Percentiles rank a stretch among this genome's conserved stretches.
Evolutionary conservation across 257 asterid species (phyloP).

Genomic region (Petunia axillaris): DNA sequence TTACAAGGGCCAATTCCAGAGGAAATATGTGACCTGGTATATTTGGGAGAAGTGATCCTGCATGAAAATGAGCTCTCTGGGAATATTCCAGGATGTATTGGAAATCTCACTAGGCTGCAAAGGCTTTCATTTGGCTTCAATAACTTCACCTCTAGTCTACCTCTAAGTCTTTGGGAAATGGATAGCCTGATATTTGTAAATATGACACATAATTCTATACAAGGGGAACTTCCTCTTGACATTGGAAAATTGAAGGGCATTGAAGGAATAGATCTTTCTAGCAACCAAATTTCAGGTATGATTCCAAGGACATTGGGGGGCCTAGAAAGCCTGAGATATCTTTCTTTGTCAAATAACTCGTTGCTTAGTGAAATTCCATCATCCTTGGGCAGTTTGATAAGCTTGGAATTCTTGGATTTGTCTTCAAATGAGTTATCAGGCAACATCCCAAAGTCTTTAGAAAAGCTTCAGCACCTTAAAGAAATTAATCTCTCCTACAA

Average conservation of each 20-base stretch:
- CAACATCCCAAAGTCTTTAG: conserved; percentile 37
- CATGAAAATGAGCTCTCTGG: conserved; percentile 40
- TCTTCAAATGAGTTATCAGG: conserved; percentile 42
- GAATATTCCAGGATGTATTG: conserved; percentile 38
- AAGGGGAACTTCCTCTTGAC: conserved; percentile 41
- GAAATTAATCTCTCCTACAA: conserved; percentile 42
- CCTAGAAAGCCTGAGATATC: conserved; percentile 30
- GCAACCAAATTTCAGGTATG: conserved; percentile 36
- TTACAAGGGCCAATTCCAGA: conserved; percentile 39
- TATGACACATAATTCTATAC: conserved; percentile 38
- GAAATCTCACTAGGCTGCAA: conserved; percentile 38
- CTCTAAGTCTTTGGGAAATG: conserved; percentile 42
- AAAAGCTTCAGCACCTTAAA: conserved; percentile 28
- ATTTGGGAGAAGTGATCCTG: conserved; percentile 37
- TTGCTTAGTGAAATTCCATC: conserved; percentile 46
- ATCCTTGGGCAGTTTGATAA: conserved; percentile 41
- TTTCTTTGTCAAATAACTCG: conserved; percentile 41
- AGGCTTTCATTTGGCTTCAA: conserved; percentile 37
- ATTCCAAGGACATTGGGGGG: conserved; percentile 43
- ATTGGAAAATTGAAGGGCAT: conserved; percentile 34
- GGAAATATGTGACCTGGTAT: conserved; percentile 33
- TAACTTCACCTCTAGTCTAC: conserved; percentile 42
- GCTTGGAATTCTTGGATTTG: conserved; percentile 45
- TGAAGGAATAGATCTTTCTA: conserved; percentile 42
- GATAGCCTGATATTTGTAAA: conserved; percentile 35